Percentiles rank a stretch among this genome's conserved stretches.
phyloP scores from a whole-genome alignment of 345 rosid species.

The Euphorbia tirucalli region DNA sequence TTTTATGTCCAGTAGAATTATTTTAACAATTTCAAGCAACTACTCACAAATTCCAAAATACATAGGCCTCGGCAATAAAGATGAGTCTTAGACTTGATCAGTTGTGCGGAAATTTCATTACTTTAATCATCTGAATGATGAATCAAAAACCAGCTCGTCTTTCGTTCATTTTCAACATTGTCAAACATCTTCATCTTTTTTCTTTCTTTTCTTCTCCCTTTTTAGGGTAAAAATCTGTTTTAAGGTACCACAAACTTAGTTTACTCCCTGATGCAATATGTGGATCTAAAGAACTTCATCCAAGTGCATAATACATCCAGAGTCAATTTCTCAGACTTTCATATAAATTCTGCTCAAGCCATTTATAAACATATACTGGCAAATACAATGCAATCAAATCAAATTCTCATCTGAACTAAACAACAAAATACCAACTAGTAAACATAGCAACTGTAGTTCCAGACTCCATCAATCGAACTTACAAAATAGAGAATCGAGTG shows the following conservation, averaged over 20 bases:
- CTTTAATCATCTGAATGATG: background rate
- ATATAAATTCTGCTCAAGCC: background rate
- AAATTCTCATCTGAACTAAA: background rate
- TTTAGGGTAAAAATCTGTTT: too few species aligned
- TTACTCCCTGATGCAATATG: background rate
- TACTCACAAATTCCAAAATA: background rate
- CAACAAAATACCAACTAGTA: background rate
- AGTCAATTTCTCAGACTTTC: background rate
- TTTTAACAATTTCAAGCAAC: background rate
- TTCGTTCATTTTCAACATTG: background rate
- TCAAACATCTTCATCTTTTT: background rate
- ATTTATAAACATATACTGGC: background rate
- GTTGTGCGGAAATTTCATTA: background rate
- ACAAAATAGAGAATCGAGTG: too few species aligned
- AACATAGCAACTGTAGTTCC: background rate
- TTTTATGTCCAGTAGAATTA: background rate
- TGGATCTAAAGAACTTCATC: background rate
- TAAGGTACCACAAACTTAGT: background rate
- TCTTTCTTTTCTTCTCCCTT: too few species aligned
- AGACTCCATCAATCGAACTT: too few species aligned
- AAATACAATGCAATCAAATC: background rate
- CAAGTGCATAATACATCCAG: background rate
- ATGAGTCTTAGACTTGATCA: background rate
- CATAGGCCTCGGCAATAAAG: background rate
- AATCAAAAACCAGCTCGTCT: background rate